These are phyloP conservation scores for Cyberlindnera amylophila DNA, from an alignment of 805 yeast genomes.

Conservation along the genomic window DNA sequence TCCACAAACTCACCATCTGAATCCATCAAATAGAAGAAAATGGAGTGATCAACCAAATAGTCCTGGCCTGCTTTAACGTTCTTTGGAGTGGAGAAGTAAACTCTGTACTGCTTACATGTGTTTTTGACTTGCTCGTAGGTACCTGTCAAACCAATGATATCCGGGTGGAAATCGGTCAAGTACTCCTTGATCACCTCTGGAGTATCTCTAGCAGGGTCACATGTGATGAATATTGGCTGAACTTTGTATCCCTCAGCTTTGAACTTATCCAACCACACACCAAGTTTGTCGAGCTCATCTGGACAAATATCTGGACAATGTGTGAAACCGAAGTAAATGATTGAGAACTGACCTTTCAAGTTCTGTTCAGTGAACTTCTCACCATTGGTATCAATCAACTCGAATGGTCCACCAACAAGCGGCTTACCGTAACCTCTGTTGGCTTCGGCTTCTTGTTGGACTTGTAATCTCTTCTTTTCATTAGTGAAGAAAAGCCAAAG, in stretches of 20 bases:
- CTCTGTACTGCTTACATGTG: constrained; percentile 86
- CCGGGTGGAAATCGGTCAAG: constrained; percentile 84
- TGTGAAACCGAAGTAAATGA: constrained; percentile 94
- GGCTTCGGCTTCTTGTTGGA: constrained; percentile 76
- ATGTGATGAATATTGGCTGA: constrained; percentile 89
- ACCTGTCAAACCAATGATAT: constrained; percentile 88
- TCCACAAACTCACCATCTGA: constrained; percentile 96
- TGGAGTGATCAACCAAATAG: constrained; percentile 94
- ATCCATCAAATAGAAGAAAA: constrained; percentile 95
- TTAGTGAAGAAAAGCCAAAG: constrained; percentile 65
- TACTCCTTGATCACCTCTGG: constrained; percentile 84
- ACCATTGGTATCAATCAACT: constrained; percentile 66
- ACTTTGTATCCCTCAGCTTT: constrained; percentile 54
- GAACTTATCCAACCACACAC: constrained; percentile 58
- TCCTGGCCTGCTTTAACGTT: constrained; percentile 94
- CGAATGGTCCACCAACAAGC: constrained; percentile 86
- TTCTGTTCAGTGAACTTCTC: constrained; percentile 72
- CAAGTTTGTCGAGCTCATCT: constrained; percentile 91
- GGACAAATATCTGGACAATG: constrained; percentile 99
- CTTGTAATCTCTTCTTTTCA: constrained; percentile 72
- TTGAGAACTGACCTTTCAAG: constrained; percentile 71
- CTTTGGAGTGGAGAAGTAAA: constrained; percentile 96
- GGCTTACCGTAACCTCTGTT: constrained; percentile 91
- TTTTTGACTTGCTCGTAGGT: constrained; percentile 78
- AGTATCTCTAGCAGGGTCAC: constrained; percentile 94